These are phyloP conservation scores for Pyrenophora graminea DNA, from an alignment of 2,329 filamentous ascomycete genomes.

Conservation along the genomic window DNA sequence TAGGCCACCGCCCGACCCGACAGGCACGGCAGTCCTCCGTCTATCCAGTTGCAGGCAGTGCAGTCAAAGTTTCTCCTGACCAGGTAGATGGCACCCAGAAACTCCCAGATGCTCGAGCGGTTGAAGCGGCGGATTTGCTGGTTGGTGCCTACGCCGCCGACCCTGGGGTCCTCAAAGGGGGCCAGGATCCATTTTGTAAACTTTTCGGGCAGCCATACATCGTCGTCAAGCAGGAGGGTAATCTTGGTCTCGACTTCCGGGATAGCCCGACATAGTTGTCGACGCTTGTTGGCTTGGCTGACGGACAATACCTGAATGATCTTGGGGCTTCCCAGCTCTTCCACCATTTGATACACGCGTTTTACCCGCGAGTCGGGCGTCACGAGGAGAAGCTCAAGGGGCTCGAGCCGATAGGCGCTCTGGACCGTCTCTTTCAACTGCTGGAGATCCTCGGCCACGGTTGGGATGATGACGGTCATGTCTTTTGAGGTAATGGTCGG, in stretches of 20 bases:
- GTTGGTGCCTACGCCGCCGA: conserved; percentile 90
- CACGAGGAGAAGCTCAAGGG: conserved; percentile 77
- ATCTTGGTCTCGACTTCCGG: conserved; percentile 81
- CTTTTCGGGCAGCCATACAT: conserved; percentile 87
- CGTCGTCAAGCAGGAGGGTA: conserved; percentile 92
- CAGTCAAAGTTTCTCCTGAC: conserved; percentile 96
- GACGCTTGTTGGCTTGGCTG: conserved; percentile 88
- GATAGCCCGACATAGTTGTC: conserved; percentile 89
- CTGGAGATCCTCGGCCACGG: conserved; percentile 83
- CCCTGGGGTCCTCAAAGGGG: conserved; percentile 80
- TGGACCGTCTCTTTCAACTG: conserved; percentile 80
- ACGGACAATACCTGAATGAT: conserved; percentile 76
- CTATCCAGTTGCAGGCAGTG: conserved; percentile 90
- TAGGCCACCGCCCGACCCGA: conserved; percentile 93
- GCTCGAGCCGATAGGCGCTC: conserved; percentile 72
- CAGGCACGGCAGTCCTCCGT: conserved; percentile 95
- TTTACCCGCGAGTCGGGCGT: conserved; percentile 81
- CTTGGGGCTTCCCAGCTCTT: conserved; percentile 51
- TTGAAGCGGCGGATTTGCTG: conserved; percentile 78
- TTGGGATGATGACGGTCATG: conserved; percentile 93
- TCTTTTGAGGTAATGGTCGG: conserved; percentile 80
- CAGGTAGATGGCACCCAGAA: conserved; percentile 88
- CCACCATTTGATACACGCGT: conserved; percentile 65
- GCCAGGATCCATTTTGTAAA: conserved; percentile 90
- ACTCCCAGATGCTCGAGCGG: conserved; percentile 74